Percentiles rank a stretch among this genome's conserved stretches.
Conservation (phyloP, 768 basidiomycete genomes). For the Leucosporidium scottii region DNA sequence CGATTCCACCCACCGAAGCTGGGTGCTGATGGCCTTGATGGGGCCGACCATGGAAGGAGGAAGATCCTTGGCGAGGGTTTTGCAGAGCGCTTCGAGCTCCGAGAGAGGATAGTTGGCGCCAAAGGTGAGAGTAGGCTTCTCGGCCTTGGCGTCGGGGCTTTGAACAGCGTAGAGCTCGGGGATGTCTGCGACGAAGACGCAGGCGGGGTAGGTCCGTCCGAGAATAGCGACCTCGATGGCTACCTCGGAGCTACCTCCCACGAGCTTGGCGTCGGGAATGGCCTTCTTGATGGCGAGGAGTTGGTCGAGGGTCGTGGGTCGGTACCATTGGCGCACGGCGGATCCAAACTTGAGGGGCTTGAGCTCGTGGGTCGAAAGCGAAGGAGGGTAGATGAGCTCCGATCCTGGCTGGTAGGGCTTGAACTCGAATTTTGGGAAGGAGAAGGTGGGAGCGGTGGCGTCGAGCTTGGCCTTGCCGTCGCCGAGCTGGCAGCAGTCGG, state of each 20-base stretch:
- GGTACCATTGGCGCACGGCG: slow-evolving; percentile 29
- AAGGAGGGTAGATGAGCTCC: slow-evolving; percentile 36
- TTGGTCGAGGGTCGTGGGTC: slow-evolving; percentile 32
- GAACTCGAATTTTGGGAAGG: slow-evolving; percentile 35
- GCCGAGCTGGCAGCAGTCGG: slow-evolving; percentile 35
- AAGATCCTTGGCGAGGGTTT: background rate
- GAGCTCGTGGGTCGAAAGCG: slow-evolving; percentile 22
- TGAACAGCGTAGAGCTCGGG: slow-evolving; percentile 14
- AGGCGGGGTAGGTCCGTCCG: slow-evolving; percentile 29
- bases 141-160: slow-evolving; percentile 7
- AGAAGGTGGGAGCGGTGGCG: slow-evolving; percentile 13
- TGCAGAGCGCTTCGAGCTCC: slow-evolving; percentile 26
- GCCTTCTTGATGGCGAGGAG: slow-evolving; percentile 30
- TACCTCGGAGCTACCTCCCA: slow-evolving; percentile 34
- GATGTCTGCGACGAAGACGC: slow-evolving; percentile 34
- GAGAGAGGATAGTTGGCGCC: slow-evolving; percentile 27
- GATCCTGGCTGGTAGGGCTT: slow-evolving; percentile 36
- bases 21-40: slow-evolving; percentile 28
- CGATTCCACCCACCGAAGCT: slow-evolving; percentile 36
- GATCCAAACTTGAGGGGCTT: slow-evolving; percentile 23
- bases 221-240: slow-evolving; percentile 37
- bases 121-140: slow-evolving; percentile 12
- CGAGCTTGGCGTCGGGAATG: slow-evolving; percentile 32
- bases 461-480: background rate
- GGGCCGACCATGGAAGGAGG: slow-evolving; percentile 6